Conservation (phyloP, 2,329 filamentous ascomycete species). For the Aaosphaeria pasadenensis region DNA sequence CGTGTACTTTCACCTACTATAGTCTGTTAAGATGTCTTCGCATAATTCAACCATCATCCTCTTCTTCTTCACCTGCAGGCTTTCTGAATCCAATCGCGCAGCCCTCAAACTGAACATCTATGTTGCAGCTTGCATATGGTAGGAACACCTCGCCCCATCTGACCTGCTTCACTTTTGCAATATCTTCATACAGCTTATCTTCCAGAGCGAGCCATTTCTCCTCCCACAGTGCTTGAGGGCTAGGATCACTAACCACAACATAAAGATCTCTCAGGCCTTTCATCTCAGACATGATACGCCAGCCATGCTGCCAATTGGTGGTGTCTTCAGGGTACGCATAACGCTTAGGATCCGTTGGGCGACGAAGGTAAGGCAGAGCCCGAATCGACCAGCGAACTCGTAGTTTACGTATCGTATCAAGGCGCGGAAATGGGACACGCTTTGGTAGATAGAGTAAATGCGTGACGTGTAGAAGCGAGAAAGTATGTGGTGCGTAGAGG, state of each 20-base stretch:
- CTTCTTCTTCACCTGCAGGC: slow-evolving; percentile 7
- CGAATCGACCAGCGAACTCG: slow-evolving; percentile 32
- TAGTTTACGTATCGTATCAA: slow-evolving; percentile 25
- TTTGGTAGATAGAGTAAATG: slow-evolving; percentile 32
- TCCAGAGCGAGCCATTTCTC: slow-evolving; percentile 27
- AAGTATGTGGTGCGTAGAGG: slow-evolving; percentile 27
- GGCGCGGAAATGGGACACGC: slow-evolving; percentile 19
- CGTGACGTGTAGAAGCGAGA: slow-evolving; percentile 31
- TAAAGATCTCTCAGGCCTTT: slow-evolving; percentile 19
- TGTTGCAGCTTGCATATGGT: slow-evolving; percentile 26
- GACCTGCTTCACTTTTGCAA: slow-evolving; percentile 16
- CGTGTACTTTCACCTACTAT: too few species aligned
- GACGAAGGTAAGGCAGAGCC: slow-evolving; percentile 28
- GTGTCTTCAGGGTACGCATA: slow-evolving; percentile 35
- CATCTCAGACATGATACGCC: slow-evolving; percentile 27
- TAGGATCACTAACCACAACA: slow-evolving; percentile 27
- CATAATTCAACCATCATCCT: slow-evolving; percentile 1
- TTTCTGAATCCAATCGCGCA: slow-evolving; percentile 16
- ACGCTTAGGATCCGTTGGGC: slow-evolving; percentile 11
- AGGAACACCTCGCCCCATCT: slow-evolving; percentile 21
- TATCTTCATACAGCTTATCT: slow-evolving; percentile 17
- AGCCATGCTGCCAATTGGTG: slow-evolving; percentile 28
- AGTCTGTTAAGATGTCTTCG: too few species aligned
- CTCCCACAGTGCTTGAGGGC: slow-evolving; percentile 27
- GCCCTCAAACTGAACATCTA: slow-evolving; percentile 23